Base-by-base conservation (phyloP, 2,329 filamentous ascomycete species). In the Westerdykella ornata region DNA sequence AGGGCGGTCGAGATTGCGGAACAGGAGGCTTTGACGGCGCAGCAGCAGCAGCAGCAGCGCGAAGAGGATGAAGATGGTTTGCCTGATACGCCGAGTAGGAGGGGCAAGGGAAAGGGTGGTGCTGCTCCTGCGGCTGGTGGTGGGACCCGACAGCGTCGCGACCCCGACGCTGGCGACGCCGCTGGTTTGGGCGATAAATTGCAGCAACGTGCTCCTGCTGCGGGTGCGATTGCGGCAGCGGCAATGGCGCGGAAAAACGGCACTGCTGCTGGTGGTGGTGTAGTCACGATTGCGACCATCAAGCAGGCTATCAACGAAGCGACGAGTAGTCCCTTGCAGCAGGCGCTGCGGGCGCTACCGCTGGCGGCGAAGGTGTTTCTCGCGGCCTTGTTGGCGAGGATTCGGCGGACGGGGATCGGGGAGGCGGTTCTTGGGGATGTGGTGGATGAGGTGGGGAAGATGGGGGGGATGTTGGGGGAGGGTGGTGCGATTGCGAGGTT, bases 1-100 rank as follows among this genome's bases (percentile, higher is more conserved):
- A 80, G 92, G 49, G 92, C 92, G 1, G 92, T 98, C 12, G 92
- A 98, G 67, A 81, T 98, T 18, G 92, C 90, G 20, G 92, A 98
- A 66, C 76, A 84, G 37, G 84, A 90, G 46, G 62, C 59, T n/a
- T 51, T 65, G 38, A 48, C 51, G 44, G 40, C 43, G 11, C 17
- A 54, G 17, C n/a, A 33, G n/a, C 53, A 41, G 28, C 55, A 53
- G 36, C n/a, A 33, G n/a, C 53, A 41, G 28, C 55, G 53, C 35
- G 48, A 46, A 43, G 53, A 57, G 37, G 52, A 58, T 19, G 55
- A 63, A 17, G 53, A 68, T 14, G 64, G 53, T 43, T 67, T 57
- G 68, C 74, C 78, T 13, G 63, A 69, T 45, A 85, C 82, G 3
- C 82, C 83, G 6, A 84, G 77, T 68, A 84, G 81, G 53, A 70